These are phyloP conservation scores for Senna tora DNA, from an alignment of 306 rosid genomes.

Conservation along the genomic window DNA sequence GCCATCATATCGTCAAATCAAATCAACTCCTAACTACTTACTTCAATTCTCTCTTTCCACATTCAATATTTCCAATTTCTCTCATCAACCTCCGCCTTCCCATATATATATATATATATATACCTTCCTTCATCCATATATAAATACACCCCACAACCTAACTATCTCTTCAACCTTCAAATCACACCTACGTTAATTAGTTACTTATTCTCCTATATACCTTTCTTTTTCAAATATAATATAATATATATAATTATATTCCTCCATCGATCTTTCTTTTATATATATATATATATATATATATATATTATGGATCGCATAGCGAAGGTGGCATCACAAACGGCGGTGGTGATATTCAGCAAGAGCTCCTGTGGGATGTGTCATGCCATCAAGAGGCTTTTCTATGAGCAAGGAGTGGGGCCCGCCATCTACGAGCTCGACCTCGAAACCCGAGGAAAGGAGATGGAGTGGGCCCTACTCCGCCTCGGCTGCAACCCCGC, in stretches of 20 bases:
- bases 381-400: conserved; percentile 86
- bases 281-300: background rate
- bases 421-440: conserved; percentile 82
- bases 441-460: conserved; percentile 73
- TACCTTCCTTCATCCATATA: no score
- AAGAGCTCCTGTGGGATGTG: conserved; percentile 96
- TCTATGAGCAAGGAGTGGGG: conserved; percentile 88
- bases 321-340: conserved; percentile 70
- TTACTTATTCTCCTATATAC: no score
- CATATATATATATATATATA: no score
- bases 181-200: no score
- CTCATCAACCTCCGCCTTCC: no score
- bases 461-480: conserved; percentile 82
- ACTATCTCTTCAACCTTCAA: no score
- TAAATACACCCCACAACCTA: no score
- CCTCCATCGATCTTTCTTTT: no score
- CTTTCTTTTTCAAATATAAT: no score
- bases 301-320: conserved; percentile 62
- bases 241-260: no score
- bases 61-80: no score
- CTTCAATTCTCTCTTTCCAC: background rate
- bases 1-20: no score
- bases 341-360: conserved; percentile 94
- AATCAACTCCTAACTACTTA: background rate
- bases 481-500: conserved; percentile 87